Percentiles rank a stretch among this genome's conserved stretches.
Evolutionary conservation across 306 rosid species (phyloP).

Genomic region (Dryas alaskensis): DNA sequence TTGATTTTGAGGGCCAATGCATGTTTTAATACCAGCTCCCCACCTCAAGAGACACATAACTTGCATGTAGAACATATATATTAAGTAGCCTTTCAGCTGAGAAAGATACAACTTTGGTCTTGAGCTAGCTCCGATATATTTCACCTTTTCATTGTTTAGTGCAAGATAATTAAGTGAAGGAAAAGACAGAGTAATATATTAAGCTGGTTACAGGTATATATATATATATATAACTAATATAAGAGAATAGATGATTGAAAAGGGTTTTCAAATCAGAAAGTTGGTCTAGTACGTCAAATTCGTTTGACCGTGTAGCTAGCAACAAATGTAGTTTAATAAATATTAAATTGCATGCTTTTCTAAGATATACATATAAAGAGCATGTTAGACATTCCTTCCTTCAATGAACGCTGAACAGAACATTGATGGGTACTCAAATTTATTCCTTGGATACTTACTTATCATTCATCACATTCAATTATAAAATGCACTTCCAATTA

Average conservation of each 20-base stretch:
- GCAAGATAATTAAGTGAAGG: not conserved
- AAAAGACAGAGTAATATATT: not conserved
- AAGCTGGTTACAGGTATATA: too few relatives aligned
- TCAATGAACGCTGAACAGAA: conserved; percentile 20
- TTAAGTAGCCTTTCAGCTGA: not conserved
- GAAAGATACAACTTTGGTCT: not conserved
- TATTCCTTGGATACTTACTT: conserved; percentile 5
- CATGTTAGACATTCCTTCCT: conserved; percentile 39
- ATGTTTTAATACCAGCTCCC: too few relatives aligned
- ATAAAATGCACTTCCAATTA: too few relatives aligned
- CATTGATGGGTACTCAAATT: conserved; percentile 9
- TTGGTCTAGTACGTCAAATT: conserved; percentile 11
- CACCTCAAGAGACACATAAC: too few relatives aligned
- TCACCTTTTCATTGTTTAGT: not conserved
- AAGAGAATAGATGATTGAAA: not conserved
- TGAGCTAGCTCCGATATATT: not conserved
- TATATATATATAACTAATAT: too few relatives aligned
- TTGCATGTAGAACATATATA: too few relatives aligned
- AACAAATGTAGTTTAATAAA: not conserved
- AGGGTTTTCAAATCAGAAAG: conserved; percentile 14
- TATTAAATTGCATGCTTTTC: conserved; percentile 5
- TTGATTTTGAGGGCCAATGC: too few relatives aligned
- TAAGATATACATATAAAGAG: not conserved
- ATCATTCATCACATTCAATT: too few relatives aligned
- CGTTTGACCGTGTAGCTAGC: not conserved